These are phyloP conservation scores for Yamadazyma atlantica DNA, from an alignment of 1,139 yeast species.

Conservation along the genomic window DNA sequence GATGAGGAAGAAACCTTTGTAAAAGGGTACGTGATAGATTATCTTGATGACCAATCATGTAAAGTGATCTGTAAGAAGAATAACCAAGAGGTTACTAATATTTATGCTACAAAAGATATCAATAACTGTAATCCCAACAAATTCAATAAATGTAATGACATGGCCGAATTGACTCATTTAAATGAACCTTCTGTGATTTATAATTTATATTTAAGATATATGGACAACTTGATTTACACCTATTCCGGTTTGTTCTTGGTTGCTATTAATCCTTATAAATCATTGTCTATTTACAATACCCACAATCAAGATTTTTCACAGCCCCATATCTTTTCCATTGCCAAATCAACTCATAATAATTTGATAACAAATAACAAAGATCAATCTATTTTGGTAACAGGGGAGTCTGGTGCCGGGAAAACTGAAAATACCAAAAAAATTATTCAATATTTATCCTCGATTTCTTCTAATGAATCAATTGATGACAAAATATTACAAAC, in stretches of 20 bases:
- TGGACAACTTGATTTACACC: conserved; percentile 74
- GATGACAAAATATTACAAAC: conserved; percentile 90
- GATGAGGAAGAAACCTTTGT: conserved; percentile 63
- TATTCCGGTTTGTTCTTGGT: conserved; percentile 86
- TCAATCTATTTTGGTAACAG: conserved; percentile 92
- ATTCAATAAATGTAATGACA: conserved; percentile 87
- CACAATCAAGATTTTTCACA: conserved; percentile 46
- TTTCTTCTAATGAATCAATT: conserved; percentile 44
- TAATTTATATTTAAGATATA: conserved; percentile 75
- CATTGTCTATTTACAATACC: conserved; percentile 70
- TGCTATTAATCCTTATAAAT: conserved; percentile 89
- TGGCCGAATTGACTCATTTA: conserved; percentile 92
- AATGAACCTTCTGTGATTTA: conserved; percentile 94
- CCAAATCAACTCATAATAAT: conserved; percentile 84
- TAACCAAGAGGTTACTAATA: conserved; percentile 30
- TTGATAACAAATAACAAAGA: conserved; percentile 68
- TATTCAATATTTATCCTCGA: conserved; percentile 85
- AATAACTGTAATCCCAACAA: conserved; percentile 86
- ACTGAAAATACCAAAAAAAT: conserved; percentile 97
- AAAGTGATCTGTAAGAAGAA: conserved; percentile 53
- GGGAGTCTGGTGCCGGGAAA: conserved; percentile 98
- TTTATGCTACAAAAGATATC: conserved; percentile 44
- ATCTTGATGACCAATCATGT: conserved; percentile 48
- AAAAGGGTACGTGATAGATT: conserved; percentile 66
- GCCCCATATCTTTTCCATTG: conserved; percentile 92